phyloP scores from a whole-genome alignment of 352 stramenopile species.

The Globisporangium mamillatum region DNA sequence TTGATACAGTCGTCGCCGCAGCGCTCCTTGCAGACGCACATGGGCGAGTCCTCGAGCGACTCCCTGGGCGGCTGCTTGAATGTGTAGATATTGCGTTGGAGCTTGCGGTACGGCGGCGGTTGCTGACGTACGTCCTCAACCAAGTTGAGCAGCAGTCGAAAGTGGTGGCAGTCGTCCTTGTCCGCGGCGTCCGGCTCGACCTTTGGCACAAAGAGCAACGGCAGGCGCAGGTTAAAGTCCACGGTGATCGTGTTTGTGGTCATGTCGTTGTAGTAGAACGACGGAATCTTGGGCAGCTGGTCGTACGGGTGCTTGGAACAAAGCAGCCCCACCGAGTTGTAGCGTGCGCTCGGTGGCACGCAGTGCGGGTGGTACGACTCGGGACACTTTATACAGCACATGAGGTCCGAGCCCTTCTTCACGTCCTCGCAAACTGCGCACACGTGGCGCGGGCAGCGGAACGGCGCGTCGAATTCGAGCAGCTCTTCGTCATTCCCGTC shows the following conservation, averaged over 20 bases:
- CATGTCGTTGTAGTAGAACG: slow-evolving; percentile 62
- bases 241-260: slow-evolving; percentile 69
- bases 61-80: slow-evolving; percentile 64
- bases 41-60: slow-evolving; percentile 70
- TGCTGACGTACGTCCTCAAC: slow-evolving; percentile 76
- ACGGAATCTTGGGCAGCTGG: slow-evolving; percentile 74
- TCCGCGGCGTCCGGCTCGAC: slow-evolving; percentile 47
- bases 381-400: slow-evolving; percentile 91
- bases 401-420: slow-evolving; percentile 75
- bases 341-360: slow-evolving; percentile 87
- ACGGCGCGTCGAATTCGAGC: slow-evolving; percentile 72
- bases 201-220: slow-evolving; percentile 79
- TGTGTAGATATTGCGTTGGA: slow-evolving; percentile 80
- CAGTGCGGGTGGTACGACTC: slow-evolving; percentile 92
- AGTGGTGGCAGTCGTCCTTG: slow-evolving; percentile 67
- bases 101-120: slow-evolving; percentile 71
- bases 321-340: slow-evolving; percentile 90
- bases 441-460: slow-evolving; percentile 88
- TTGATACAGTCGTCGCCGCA: slow-evolving; percentile 95
- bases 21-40: slow-evolving; percentile 69
- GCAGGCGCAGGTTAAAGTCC: slow-evolving; percentile 73
- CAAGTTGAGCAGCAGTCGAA: slow-evolving; percentile 61
- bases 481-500: slow-evolving; percentile 34
- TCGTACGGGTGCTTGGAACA: slow-evolving; percentile 87
- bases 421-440: slow-evolving; percentile 78